These are phyloP conservation scores for Lactarius sp. DNA, from an alignment of 768 basidiomycete species.

Conservation along the genomic window DNA sequence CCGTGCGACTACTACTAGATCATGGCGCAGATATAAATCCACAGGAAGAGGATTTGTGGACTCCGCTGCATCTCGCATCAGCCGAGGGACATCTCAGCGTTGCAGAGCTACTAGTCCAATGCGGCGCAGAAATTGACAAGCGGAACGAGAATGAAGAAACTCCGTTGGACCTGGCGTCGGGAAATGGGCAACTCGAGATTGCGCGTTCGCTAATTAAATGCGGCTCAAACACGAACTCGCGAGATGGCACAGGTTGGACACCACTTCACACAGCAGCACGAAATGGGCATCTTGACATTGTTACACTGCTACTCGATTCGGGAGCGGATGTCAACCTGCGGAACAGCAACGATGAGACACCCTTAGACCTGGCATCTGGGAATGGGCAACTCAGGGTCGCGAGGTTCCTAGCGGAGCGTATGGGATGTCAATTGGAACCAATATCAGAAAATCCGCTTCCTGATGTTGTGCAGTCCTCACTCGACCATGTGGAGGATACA, in stretches of 20 bases:
- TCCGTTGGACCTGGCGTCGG: not conserved
- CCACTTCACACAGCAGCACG: not conserved
- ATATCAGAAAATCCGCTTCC: not conserved
- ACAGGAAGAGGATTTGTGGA: not conserved
- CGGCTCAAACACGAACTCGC: not conserved
- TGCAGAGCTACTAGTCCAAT: not conserved
- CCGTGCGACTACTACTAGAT: not conserved
- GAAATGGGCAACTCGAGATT: not conserved
- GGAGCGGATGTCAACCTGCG: not conserved
- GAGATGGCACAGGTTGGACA: not conserved
- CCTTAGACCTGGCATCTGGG: not conserved
- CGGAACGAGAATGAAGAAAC: not conserved
- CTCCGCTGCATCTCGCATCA: slow-evolving; percentile 2
- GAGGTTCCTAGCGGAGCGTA: not conserved
- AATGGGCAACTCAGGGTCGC: not conserved
- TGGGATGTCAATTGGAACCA: not conserved
- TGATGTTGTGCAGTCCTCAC: too few relatives aligned
- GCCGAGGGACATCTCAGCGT: not conserved
- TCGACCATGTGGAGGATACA: fast-evolving
- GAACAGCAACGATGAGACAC: not conserved
- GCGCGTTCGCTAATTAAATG: not conserved
- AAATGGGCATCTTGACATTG: not conserved
- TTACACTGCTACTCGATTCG: not conserved
- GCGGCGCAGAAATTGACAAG: not conserved
- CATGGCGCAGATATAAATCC: not conserved